phyloP scores from a whole-genome alignment of 1,284 basidiomycete species.

The Serendipita sp. region DNA sequence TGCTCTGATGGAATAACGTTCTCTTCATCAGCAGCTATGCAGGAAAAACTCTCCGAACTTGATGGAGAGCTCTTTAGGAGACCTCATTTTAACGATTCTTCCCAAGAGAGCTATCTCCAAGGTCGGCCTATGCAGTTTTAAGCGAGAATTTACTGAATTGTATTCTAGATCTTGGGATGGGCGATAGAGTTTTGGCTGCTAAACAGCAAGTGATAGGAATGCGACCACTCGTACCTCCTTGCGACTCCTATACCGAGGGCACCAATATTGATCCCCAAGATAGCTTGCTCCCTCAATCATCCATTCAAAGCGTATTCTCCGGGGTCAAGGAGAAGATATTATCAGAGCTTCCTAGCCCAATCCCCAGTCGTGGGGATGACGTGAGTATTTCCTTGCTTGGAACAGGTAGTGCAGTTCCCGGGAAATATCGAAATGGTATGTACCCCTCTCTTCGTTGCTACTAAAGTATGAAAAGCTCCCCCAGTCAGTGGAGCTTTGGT shows the following conservation, averaged over 20 bases:
- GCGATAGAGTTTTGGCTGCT: not conserved
- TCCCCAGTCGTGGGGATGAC: constrained; percentile 37
- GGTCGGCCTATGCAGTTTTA: too few species aligned
- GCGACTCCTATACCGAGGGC: constrained; percentile 8
- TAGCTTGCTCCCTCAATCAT: constrained; percentile 10
- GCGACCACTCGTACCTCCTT: constrained; percentile 8
- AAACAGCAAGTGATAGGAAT: constrained; percentile 4
- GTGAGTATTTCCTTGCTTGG: constrained; percentile 70
- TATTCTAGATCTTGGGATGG: not conserved
- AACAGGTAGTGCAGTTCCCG: constrained; percentile 77
- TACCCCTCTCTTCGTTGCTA: constrained; percentile 6
- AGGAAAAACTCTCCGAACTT: constrained; percentile 57
- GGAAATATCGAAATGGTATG: constrained; percentile 71
- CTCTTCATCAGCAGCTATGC: constrained; percentile 57
- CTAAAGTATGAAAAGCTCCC: not conserved
- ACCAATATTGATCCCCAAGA: not conserved
- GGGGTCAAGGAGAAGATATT: constrained; percentile 12
- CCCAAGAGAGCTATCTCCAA: too few species aligned
- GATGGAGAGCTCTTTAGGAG: constrained; percentile 64
- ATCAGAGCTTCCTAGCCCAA: constrained; percentile 4
- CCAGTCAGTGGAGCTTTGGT: constrained; percentile 67
- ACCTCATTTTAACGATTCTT: constrained; percentile 33
- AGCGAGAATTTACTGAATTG: constrained; percentile 17
- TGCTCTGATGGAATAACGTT: constrained; percentile 58
- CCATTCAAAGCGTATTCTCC: not conserved